phyloP scores from a whole-genome alignment of 176 grass and related monocot species.

The Dendrocalamus sinicus region DNA sequence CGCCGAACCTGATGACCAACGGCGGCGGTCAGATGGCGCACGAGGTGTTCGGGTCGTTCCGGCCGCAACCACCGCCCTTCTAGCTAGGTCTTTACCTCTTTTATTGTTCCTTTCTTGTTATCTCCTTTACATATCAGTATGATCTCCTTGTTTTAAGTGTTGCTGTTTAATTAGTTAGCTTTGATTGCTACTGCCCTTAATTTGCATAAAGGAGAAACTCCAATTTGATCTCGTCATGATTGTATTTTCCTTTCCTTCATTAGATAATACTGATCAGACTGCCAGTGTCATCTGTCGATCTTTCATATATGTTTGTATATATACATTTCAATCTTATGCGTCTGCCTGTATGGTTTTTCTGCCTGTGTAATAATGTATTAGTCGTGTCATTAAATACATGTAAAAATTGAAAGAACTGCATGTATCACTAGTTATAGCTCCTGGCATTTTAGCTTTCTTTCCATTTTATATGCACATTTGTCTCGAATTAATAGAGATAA shows the following conservation, averaged over 20 bases:
- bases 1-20: constrained; percentile 71
- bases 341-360: background rate
- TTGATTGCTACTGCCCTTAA: constrained; percentile 29
- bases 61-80: constrained; percentile 57
- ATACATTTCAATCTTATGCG: background rate
- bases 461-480: background rate
- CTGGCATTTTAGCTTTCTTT: background rate
- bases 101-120: constrained; percentile 2
- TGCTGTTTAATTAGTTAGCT: constrained; percentile 45
- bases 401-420: background rate
- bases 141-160: constrained; percentile 8
- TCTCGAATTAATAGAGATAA: background rate
- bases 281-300: background rate
- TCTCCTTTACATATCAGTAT: background rate
- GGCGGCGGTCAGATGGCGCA: constrained; percentile 63
- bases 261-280: background rate
- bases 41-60: constrained; percentile 62
- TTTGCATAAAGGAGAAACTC: constrained; percentile 5
- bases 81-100: constrained; percentile 36
- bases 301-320: background rate
- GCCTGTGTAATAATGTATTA: background rate
- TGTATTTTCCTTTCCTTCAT: background rate
- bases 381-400: background rate
- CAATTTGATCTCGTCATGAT: constrained; percentile 3
- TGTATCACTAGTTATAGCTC: background rate